These are phyloP conservation scores for Umbelopsis sp. DNA, from an alignment of 371 early-diverging fungal genomes.

Conservation along the genomic window DNA sequence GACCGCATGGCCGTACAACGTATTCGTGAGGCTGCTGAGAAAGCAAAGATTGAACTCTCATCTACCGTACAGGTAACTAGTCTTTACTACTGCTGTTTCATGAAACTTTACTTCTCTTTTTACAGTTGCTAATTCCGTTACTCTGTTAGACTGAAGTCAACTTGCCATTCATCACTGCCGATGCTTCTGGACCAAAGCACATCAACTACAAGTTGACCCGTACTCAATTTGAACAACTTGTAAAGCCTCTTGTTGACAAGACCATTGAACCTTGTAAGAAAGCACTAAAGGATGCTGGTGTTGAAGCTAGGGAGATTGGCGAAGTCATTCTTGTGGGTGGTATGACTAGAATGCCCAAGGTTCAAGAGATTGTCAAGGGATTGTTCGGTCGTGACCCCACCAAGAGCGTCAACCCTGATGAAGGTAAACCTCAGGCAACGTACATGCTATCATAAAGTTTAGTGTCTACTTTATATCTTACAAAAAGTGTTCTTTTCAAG, in stretches of 20 bases:
- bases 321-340: slow-evolving; percentile 99
- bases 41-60: slow-evolving; percentile 98
- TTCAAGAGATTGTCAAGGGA: slow-evolving; percentile 89
- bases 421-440: slow-evolving; percentile 32
- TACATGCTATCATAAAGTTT: neutral
- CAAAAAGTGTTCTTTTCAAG: slow-evolving; percentile 31
- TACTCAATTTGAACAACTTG: slow-evolving; percentile 88
- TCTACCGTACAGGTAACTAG: slow-evolving; percentile 65
- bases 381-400: slow-evolving; percentile 93
- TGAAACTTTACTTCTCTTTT: neutral
- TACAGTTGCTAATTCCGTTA: neutral
- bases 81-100: too few relatives aligned
- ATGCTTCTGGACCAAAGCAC: slow-evolving; percentile 94
- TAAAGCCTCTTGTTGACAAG: slow-evolving; percentile 81
- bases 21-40: slow-evolving; percentile 97
- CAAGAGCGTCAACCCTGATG: slow-evolving; percentile 98
- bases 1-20: slow-evolving; percentile 95
- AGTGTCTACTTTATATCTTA: neutral
- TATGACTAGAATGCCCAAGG: slow-evolving; percentile 98
- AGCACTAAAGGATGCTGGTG: slow-evolving; percentile 96
- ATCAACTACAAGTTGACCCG: slow-evolving; percentile 93
- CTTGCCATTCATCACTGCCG: slow-evolving; percentile 94
- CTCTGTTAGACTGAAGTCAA: slow-evolving; percentile 82
- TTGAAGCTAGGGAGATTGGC: slow-evolving; percentile 79
- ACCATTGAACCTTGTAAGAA: slow-evolving; percentile 95